A percentile compares a stretch with the other conserved stretches of the same genome.
These are phyloP conservation scores for Backusella liffmaniae DNA, from an alignment of 192 early-diverging fungal species.

Conservation along the genomic window DNA sequence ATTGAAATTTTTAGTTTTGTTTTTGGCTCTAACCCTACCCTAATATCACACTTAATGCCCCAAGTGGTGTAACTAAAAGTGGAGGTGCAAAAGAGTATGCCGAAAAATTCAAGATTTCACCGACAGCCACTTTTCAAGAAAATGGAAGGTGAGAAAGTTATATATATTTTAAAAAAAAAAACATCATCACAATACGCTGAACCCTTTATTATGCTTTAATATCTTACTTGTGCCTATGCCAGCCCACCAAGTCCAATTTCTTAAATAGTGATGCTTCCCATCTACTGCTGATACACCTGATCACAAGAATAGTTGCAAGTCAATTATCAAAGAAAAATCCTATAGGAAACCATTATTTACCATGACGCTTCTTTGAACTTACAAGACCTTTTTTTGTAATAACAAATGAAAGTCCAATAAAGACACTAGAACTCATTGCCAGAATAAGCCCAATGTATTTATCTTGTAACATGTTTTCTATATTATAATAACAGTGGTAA, in stretches of 20 bases:
- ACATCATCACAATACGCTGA: background rate
- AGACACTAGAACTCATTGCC: constrained; percentile 81
- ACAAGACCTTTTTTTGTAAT: constrained; percentile 93
- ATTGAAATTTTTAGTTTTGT: constrained; percentile 64
- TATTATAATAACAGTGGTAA: background rate
- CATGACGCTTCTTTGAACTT: constrained; percentile 64
- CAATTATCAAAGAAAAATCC: constrained; percentile 8
- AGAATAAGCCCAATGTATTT: constrained; percentile 86
- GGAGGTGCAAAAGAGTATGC: constrained; percentile 17
- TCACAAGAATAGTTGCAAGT: constrained; percentile 29
- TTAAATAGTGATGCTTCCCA: constrained; percentile 71
- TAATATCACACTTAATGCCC: constrained; percentile 77
- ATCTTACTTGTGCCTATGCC: constrained; percentile 80
- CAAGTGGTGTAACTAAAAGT: constrained; percentile 84
- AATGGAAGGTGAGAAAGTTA: background rate
- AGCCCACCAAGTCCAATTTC: constrained; percentile 87
- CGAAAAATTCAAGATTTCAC: constrained; percentile 60
- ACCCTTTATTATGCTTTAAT: background rate
- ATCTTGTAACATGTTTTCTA: constrained; percentile 50
- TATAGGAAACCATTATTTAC: constrained; percentile 25
- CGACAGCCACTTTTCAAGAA: constrained; percentile 70
- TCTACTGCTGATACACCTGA: constrained; percentile 75
- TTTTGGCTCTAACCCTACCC: background rate
- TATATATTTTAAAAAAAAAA: too few species aligned
- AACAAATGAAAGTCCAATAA: constrained; percentile 91